Evolutionary conservation across 2,329 filamentous ascomycete genomes (phyloP).

Genomic region (Rutstroemia sydowiana): DNA sequence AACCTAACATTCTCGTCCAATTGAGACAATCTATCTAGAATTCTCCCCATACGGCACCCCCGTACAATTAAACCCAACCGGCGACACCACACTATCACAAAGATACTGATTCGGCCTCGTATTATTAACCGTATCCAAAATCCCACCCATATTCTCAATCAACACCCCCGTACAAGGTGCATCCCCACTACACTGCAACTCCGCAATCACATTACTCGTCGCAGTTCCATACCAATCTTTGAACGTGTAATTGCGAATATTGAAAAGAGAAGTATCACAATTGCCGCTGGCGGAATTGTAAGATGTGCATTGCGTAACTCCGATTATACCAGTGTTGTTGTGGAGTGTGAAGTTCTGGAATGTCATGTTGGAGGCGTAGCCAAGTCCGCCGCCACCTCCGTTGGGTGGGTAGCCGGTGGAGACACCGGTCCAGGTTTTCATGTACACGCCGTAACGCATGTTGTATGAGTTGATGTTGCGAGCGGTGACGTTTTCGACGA

Average conservation of each 20-base stretch:
- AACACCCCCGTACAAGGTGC: constrained; percentile 12
- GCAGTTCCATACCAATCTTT: constrained; percentile 17
- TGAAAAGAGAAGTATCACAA: constrained; percentile 35
- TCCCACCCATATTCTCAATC: neutral
- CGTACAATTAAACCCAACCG: constrained; percentile 3
- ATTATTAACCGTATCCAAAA: constrained; percentile 5
- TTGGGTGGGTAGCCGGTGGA: constrained; percentile 47
- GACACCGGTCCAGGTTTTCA: constrained; percentile 53
- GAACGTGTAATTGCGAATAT: constrained; percentile 29
- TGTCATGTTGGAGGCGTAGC: constrained; percentile 24
- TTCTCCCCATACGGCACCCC: constrained; percentile 6
- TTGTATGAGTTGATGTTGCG: constrained; percentile 40
- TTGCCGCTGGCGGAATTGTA: constrained; percentile 32
- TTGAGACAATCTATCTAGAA: neutral
- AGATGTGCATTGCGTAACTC: constrained; percentile 35
- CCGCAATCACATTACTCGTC: constrained; percentile 18
- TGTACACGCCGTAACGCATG: constrained; percentile 34
- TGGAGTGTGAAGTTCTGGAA: constrained; percentile 4
- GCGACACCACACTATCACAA: neutral
- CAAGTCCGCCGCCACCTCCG: constrained; percentile 49
- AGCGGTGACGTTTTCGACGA: constrained; percentile 41
- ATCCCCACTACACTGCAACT: constrained; percentile 29
- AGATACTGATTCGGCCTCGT: constrained; percentile 2
- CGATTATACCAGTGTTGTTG: constrained; percentile 16
- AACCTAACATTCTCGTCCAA: too few species aligned